A percentile compares a stretch with the other conserved stretches of the same genome.
Conservation (phyloP, 352 stramenopile genomes). For the Achlya hypogyna region DNA sequence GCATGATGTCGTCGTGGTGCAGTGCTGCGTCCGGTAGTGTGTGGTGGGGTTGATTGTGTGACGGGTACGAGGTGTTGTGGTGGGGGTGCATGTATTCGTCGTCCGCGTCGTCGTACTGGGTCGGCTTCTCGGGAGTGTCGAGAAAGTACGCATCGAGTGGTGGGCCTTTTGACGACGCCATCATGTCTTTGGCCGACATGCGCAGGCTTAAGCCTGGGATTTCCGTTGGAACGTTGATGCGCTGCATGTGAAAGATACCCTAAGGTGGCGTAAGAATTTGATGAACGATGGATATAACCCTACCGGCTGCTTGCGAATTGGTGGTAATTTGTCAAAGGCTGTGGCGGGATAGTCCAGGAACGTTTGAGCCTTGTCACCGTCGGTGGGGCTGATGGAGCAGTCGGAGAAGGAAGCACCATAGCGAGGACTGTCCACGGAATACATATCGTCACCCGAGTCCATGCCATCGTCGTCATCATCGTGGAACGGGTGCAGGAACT, state of each 20-base stretch:
- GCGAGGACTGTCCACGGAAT: slow-evolving; percentile 36
- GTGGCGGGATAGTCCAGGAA: slow-evolving; percentile 9
- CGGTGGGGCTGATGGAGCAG: slow-evolving; percentile 33
- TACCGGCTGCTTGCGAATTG: slow-evolving; percentile 9
- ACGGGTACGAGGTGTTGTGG: background rate
- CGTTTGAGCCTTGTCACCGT: slow-evolving; percentile 4
- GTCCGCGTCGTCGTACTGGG: background rate
- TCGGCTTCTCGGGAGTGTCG: background rate
- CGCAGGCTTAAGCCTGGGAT: slow-evolving; percentile 11
- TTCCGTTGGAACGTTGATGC: slow-evolving; percentile 7
- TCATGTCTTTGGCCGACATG: slow-evolving; percentile 14
- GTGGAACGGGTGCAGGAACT: slow-evolving; percentile 29
- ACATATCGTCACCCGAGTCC: slow-evolving; percentile 43
- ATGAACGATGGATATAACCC: background rate
- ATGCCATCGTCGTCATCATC: slow-evolving; percentile 51
- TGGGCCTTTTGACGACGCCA: background rate
- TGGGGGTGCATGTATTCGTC: background rate
- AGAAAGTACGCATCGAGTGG: slow-evolving; percentile 15
- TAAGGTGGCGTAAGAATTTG: background rate
- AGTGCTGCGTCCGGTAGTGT: no score
- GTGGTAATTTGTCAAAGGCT: slow-evolving; percentile 16
- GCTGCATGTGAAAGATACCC: slow-evolving; percentile 9
- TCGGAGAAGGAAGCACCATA: slow-evolving; percentile 38
- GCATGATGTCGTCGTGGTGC: slow-evolving; percentile 18
- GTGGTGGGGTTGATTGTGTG: no score